These are phyloP conservation scores for Blastobotrys apis DNA, from an alignment of 1,139 yeast genomes.

Conservation along the genomic window DNA sequence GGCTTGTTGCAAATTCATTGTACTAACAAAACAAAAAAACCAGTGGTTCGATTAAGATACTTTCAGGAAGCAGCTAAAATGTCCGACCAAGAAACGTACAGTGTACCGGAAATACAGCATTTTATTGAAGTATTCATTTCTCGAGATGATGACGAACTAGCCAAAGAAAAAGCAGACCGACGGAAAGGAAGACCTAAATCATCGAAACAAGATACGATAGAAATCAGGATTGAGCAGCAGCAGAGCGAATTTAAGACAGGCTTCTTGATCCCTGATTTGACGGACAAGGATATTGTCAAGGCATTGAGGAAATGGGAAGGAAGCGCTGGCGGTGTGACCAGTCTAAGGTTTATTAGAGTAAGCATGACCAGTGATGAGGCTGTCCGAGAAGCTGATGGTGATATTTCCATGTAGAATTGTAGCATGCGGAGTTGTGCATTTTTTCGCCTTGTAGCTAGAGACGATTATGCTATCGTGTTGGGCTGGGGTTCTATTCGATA, in stretches of 20 bases:
- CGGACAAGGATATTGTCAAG: slow-evolving; percentile 55
- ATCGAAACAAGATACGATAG: slow-evolving; percentile 61
- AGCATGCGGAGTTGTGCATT: not conserved
- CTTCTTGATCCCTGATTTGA: slow-evolving; percentile 66
- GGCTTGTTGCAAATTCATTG: not conserved
- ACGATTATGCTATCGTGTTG: too few relatives aligned
- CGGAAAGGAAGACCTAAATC: slow-evolving; percentile 86
- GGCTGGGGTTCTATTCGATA: too few relatives aligned
- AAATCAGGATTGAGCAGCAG: slow-evolving; percentile 60
- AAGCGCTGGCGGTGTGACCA: slow-evolving; percentile 70
- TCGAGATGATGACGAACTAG: slow-evolving; percentile 70
- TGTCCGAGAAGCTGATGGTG: slow-evolving; percentile 4
- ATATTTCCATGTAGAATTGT: slow-evolving; percentile 10
- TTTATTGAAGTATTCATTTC: slow-evolving; percentile 61
- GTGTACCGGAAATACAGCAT: slow-evolving; percentile 53
- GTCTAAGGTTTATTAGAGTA: slow-evolving; percentile 44
- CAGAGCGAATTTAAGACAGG: slow-evolving; percentile 62
- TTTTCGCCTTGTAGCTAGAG: too few relatives aligned
- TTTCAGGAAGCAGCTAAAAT: slow-evolving; percentile 59
- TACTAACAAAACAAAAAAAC: slow-evolving; percentile 2
- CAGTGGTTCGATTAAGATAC: slow-evolving; percentile 49
- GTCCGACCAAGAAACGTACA: slow-evolving; percentile 43
- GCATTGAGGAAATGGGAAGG: slow-evolving; percentile 74
- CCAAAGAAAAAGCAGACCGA: slow-evolving; percentile 52
- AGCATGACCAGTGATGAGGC: slow-evolving; percentile 4